phyloP scores from a whole-genome alignment of 495 filamentous ascomycete genomes.

The Penicillium cataractarum region DNA sequence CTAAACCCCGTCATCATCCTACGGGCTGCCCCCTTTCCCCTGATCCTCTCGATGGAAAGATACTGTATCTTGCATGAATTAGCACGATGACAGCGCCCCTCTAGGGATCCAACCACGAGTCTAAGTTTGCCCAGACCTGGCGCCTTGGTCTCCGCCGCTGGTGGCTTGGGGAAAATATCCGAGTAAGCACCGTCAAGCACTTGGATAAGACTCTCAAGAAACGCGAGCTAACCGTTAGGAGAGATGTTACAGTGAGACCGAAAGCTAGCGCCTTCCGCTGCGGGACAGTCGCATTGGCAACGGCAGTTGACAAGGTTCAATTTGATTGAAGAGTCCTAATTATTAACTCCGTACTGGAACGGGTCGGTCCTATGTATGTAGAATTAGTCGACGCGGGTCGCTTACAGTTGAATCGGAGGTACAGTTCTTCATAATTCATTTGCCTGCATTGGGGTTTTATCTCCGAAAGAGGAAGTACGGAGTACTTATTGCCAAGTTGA shows the following conservation, averaged over 20 bases:
- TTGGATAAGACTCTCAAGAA: conserved; percentile 4
- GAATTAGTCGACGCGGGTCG: not conserved
- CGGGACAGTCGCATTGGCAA: conserved; percentile 10
- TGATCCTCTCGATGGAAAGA: conserved; percentile 3
- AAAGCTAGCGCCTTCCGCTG: conserved; percentile 19
- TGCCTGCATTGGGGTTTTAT: not conserved
- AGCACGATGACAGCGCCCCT: conserved; percentile 4
- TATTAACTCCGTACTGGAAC: not conserved
- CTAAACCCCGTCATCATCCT: not conserved
- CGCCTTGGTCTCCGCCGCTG: conserved; percentile 4
- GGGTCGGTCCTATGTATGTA: not conserved
- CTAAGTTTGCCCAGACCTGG: not conserved
- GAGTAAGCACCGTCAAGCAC: conserved; percentile 30
- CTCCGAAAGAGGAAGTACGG: not conserved
- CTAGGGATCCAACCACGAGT: conserved; percentile 13
- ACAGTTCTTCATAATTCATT: not conserved
- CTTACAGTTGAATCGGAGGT: conserved; percentile 7
- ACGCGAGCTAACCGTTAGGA: conserved; percentile 3
- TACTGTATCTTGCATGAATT: conserved; percentile 1
- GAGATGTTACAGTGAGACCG: conserved; percentile 1
- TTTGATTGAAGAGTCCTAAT: not conserved
- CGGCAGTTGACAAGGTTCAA: not conserved
- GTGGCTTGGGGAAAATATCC: conserved; percentile 17
- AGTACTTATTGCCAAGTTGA: too few species aligned
- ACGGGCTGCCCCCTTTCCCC: conserved; percentile 7